These are phyloP conservation scores for Neurospora pannonica DNA, from an alignment of 495 filamentous ascomycete genomes.

Conservation along the genomic window DNA sequence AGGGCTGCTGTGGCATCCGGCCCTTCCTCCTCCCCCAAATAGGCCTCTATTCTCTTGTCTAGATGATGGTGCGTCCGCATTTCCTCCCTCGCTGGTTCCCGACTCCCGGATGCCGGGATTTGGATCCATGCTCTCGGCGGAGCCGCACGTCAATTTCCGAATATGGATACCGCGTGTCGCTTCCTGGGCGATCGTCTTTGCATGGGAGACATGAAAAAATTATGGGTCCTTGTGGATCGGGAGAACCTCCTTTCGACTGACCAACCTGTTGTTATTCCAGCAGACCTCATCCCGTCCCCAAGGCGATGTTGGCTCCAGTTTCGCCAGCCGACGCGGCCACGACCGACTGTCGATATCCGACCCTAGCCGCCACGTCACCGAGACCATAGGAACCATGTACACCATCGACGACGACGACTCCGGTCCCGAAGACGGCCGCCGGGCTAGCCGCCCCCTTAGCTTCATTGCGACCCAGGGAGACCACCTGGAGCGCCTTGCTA, in stretches of 20 bases:
- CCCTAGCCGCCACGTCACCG: slow-evolving; percentile 88
- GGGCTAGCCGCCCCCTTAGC: slow-evolving; percentile 35
- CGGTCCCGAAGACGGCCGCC: slow-evolving; percentile 34
- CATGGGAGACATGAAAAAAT: slow-evolving; percentile 8
- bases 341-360: slow-evolving; percentile 50
- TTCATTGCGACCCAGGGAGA: slow-evolving; percentile 35
- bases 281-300: slow-evolving; percentile 48
- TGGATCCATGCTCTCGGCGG: slow-evolving; percentile 7
- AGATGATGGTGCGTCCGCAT: slow-evolving; percentile 29
- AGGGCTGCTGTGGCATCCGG: slow-evolving; percentile 17
- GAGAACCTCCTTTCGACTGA: slow-evolving; percentile 13
- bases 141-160: slow-evolving; percentile 1
- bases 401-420: slow-evolving; percentile 48
- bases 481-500: slow-evolving; percentile 19
- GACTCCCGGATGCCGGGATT: slow-evolving; percentile 4
- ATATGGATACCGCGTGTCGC: slow-evolving; percentile 9
- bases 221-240: slow-evolving; percentile 25
- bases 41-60: slow-evolving; percentile 4
- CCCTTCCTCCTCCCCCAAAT: slow-evolving; percentile 13
- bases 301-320: slow-evolving; percentile 43
- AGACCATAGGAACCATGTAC: slow-evolving; percentile 95
- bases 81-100: neutral
- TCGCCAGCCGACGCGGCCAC: slow-evolving; percentile 47
- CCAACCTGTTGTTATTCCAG: slow-evolving; percentile 5
- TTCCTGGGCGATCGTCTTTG: slow-evolving; percentile 2